These are phyloP conservation scores for Dryas integrifolia DNA, from an alignment of 331 rosid species.

Conservation along the genomic window DNA sequence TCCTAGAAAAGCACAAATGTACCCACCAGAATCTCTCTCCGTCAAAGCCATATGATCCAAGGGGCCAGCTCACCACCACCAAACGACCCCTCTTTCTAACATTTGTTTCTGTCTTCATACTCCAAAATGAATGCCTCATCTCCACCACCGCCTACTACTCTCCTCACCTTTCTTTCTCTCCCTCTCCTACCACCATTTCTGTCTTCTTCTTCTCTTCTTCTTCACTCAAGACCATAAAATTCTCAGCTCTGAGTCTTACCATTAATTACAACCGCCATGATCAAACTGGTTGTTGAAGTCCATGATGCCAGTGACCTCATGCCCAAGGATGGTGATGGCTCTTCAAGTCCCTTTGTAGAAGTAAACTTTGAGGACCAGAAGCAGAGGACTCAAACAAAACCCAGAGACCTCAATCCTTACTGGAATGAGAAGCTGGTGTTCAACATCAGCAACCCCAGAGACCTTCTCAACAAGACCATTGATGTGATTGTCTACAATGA, in stretches of 20 bases:
- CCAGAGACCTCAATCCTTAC: slow-evolving; percentile 61
- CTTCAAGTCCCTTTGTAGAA: slow-evolving; percentile 77
- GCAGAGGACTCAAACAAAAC: slow-evolving; percentile 61
- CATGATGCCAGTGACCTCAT: slow-evolving; percentile 67
- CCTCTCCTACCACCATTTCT: slow-evolving; percentile 10
- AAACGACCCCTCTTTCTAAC: slow-evolving; percentile 33
- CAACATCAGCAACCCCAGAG: slow-evolving; percentile 38
- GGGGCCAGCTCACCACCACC: slow-evolving; percentile 50
- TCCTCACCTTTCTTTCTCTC: background rate
- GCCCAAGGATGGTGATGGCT: slow-evolving; percentile 78
- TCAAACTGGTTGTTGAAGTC: slow-evolving; percentile 69
- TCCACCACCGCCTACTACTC: slow-evolving; percentile 36
- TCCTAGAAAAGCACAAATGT: slow-evolving; percentile 24
- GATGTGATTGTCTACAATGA: slow-evolving; percentile 58
- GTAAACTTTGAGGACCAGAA: slow-evolving; percentile 52
- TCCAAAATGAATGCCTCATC: slow-evolving; percentile 48
- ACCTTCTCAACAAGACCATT: slow-evolving; percentile 55
- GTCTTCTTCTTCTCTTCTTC: slow-evolving; percentile 20
- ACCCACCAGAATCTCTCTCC: slow-evolving; percentile 39
- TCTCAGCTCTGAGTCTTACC: background rate
- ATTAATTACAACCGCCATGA: slow-evolving; percentile 33
- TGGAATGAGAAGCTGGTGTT: slow-evolving; percentile 77
- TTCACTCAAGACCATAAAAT: background rate
- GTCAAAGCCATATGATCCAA: slow-evolving; percentile 38
- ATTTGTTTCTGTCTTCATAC: slow-evolving; percentile 47